phyloP scores from a whole-genome alignment of 2,329 filamentous ascomycete species.

The Coniochaeta sp. region DNA sequence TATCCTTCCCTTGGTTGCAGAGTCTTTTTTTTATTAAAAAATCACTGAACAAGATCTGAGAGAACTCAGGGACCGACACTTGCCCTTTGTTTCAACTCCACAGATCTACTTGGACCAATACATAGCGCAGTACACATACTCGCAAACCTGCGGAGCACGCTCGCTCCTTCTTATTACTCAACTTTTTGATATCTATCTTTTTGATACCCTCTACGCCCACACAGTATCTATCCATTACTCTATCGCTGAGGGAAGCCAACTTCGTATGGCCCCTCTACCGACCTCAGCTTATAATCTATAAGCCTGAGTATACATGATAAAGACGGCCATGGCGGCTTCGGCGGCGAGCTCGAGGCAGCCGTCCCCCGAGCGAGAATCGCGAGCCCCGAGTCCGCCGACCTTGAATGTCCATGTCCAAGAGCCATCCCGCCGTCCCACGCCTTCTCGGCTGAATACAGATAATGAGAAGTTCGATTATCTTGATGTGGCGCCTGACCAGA shows the following conservation, averaged over 20 bases:
- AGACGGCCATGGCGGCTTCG: background rate
- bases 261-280: background rate
- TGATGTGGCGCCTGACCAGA: conserved; percentile 9
- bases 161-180: background rate
- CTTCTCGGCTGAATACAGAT: background rate
- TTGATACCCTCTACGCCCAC: background rate
- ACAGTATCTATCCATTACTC: background rate
- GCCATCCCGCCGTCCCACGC: background rate
- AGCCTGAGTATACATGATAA: background rate
- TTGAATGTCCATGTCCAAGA: background rate
- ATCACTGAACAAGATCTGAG: background rate
- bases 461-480: conserved; percentile 5
- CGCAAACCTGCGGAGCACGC: background rate
- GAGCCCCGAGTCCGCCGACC: background rate
- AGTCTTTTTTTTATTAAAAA: background rate
- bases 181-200: background rate
- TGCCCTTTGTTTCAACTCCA: background rate
- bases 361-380: background rate
- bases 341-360: background rate
- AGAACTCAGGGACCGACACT: background rate
- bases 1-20: background rate
- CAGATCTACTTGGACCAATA: background rate
- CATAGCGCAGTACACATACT: too few species aligned
- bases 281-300: background rate
- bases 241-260: too few species aligned